Evolutionary conservation across 176 grass and related monocot genomes (phyloP).

Genomic region (Eleusine coracana): DNA sequence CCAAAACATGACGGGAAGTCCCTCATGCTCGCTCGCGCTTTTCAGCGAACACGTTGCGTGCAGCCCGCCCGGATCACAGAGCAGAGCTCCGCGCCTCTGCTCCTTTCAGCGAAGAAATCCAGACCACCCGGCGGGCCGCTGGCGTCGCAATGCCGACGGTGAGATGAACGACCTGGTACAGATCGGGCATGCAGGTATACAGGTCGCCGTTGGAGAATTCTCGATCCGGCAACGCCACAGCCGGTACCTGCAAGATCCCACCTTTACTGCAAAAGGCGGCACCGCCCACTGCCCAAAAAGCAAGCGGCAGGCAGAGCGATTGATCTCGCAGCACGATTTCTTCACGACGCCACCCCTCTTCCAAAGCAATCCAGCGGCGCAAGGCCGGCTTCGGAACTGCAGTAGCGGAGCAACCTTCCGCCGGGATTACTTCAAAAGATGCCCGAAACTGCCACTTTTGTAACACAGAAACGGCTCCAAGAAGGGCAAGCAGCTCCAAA

Average conservation of each 20-base stretch:
- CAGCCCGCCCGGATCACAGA: slow-evolving; percentile 28
- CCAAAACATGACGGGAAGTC: slow-evolving; percentile 93
- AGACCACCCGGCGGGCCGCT: not conserved
- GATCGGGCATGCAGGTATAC: slow-evolving; percentile 7
- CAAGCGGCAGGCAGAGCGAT: slow-evolving; percentile 10
- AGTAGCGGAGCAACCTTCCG: slow-evolving; percentile 22
- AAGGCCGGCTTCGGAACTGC: slow-evolving; percentile 6
- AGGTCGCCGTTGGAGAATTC: not conserved
- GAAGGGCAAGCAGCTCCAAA: not conserved
- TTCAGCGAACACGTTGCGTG: slow-evolving; percentile 42
- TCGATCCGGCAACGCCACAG: slow-evolving; percentile 46
- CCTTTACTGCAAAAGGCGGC: slow-evolving; percentile 39
- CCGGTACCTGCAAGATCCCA: slow-evolving; percentile 43
- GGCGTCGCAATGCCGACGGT: slow-evolving; percentile 27
- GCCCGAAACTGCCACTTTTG: slow-evolving; percentile 3
- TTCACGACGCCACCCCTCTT: slow-evolving; percentile 22
- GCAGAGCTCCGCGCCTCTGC: not conserved
- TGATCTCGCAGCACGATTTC: slow-evolving; percentile 36
- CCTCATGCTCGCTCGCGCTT: slow-evolving; percentile 52
- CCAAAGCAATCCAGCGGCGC: slow-evolving; percentile 25
- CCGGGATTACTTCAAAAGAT: slow-evolving; percentile 25
- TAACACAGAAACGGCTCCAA: slow-evolving; percentile 3
- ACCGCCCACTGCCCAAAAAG: slow-evolving; percentile 35
- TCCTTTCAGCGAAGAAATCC: slow-evolving; percentile 8
- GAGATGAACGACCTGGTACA: not conserved